These are phyloP conservation scores for Paramarasmius palmivorus DNA, from an alignment of 1,284 basidiomycete species.

Conservation along the genomic window DNA sequence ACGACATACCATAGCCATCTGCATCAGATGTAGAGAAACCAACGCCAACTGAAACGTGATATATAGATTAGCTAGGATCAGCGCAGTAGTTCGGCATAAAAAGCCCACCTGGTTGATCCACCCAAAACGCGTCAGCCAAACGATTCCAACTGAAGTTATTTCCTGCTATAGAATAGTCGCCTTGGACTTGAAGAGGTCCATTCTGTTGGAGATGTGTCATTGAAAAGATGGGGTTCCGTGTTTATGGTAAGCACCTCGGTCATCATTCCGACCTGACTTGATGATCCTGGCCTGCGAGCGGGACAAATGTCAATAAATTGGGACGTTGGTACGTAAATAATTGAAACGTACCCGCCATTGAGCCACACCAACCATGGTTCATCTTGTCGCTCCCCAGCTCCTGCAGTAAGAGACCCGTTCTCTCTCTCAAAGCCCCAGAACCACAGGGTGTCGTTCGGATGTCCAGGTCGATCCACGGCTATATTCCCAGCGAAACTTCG, in stretches of 20 bases:
- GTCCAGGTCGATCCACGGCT: conserved; percentile 3
- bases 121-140: conserved; percentile 13
- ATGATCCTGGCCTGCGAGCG: not conserved
- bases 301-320: not conserved
- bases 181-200: not conserved
- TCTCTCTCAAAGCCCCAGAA: conserved; percentile 14
- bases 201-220: too few relatives aligned
- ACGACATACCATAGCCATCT: not conserved
- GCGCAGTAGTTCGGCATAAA: too few relatives aligned
- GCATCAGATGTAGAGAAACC: conserved; percentile 15
- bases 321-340: not conserved
- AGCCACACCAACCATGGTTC: conserved; percentile 16
- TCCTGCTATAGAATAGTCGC: conserved; percentile 9
- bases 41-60: conserved; percentile 5
- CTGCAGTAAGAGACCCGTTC: conserved; percentile 12
- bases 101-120: conserved; percentile 13
- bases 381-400: conserved; percentile 6
- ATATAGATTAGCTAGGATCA: not conserved
- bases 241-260: too few relatives aligned
- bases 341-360: conserved; percentile 10
- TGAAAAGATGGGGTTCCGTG: too few relatives aligned
- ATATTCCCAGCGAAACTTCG: conserved; percentile 9
- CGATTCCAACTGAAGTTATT: conserved; percentile 14
- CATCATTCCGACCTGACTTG: not conserved
- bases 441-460: conserved; percentile 14